Conservation (phyloP, 345 rosid genomes). For the Eucalyptus fibrosa region DNA sequence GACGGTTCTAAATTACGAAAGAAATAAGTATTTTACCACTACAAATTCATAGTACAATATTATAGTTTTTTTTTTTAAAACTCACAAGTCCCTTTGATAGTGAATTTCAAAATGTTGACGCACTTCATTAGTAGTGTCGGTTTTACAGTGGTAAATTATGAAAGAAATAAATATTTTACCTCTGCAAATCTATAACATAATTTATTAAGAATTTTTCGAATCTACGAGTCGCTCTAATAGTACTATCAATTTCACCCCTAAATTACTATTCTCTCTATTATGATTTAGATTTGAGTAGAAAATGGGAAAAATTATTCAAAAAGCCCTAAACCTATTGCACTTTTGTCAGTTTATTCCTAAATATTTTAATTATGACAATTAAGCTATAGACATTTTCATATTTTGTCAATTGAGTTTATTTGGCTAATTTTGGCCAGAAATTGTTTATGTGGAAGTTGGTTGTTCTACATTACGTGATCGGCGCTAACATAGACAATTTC, state of each 20-base stretch:
- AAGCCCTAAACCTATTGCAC: no score
- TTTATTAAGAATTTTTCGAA: not conserved
- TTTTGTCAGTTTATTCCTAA: no score
- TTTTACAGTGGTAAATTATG: not conserved
- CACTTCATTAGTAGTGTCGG: not conserved
- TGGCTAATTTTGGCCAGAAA: accelerated
- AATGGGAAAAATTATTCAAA: no score
- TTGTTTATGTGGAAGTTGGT: accelerated
- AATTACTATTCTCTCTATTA: not conserved
- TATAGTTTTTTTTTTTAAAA: not conserved
- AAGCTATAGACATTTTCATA: no score
- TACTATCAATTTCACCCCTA: not conserved
- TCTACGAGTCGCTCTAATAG: not conserved
- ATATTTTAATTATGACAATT: no score
- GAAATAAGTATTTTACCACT: not conserved
- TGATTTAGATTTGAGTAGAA: not conserved
- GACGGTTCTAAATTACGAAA: not conserved
- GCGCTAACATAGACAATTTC: accelerated
- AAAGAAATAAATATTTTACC: not conserved
- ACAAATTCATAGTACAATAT: not conserved
- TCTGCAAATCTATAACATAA: not conserved
- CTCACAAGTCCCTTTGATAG: not conserved
- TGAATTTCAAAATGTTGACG: not conserved
- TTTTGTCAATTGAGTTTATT: no score
- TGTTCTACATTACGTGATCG: accelerated